Base-by-base conservation (phyloP, 495 filamentous ascomycete genomes). In the Lophium mytilinum region DNA sequence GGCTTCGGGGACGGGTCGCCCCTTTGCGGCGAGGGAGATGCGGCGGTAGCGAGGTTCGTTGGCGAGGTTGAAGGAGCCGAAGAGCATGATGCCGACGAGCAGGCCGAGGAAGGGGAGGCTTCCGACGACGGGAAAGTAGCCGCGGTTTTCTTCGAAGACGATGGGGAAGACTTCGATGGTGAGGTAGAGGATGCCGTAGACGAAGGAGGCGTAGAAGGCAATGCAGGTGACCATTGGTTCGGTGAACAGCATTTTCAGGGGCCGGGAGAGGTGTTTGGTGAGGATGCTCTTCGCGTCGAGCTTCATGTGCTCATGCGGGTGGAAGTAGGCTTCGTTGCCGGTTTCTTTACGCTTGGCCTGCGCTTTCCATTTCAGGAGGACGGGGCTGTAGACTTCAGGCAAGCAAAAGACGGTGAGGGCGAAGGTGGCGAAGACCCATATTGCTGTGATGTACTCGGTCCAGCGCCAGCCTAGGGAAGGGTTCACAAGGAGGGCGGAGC, bases 171-270 rank as follows among this genome's bases (percentile, higher is more conserved):
- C 51, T 15, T 41, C 50, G 19, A 60, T 18, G 30, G 37, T 54
- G 15, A 53, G 34, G 43, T 60, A 60, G 19, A 60, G 51, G 4
- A 60, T 24, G 33, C 36, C 33, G 24, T 46, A 60, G 17, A 54
- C 43, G 68, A 81, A 83, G 30, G 76, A 78, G 47, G 78, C 76
- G 57, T 81, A 81, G 36, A 71, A 56, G 6, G 67, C 57, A 4
- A 64, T 61, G 52, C 21, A 46, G 19, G 45, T 49, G 7, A 64
- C 52, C 24, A 61, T 61, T 4, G 61, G 69, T 24, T 63, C 60
- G 10, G 56, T 58, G 18, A 42, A 40, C 1, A 63, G 40, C 51
- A 63, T 59, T 9, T 37, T 19, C 1, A 57, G 15, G 12, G 59
- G 59, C 9, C 59, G 46, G 5, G 49, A 33, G 6, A 70, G 57